Evolutionary conservation across 371 early-diverging fungal species (phyloP).

Genomic region (Thermomucor indicae-seudaticae): DNA sequence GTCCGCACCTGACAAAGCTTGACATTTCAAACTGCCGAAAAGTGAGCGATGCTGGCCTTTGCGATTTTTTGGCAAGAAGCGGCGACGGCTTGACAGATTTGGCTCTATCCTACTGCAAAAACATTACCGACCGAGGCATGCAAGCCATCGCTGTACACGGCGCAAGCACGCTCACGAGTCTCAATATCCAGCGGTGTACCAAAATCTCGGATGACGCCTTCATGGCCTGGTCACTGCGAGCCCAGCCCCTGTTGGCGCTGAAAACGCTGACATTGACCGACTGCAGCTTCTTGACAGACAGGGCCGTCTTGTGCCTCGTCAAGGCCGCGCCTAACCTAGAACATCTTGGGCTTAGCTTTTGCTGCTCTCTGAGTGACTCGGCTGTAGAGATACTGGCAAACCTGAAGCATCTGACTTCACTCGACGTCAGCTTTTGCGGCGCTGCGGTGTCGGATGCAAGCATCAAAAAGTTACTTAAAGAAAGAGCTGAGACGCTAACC

Average conservation of each 20-base stretch:
- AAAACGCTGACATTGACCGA: slow-evolving; percentile 62
- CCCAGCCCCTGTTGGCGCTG: slow-evolving; percentile 21
- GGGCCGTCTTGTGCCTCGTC: slow-evolving; percentile 53
- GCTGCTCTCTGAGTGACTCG: slow-evolving; percentile 73
- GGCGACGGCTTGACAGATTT: slow-evolving; percentile 33
- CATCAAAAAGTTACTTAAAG: slow-evolving; percentile 33
- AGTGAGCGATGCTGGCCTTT: slow-evolving; percentile 66
- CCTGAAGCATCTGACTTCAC: slow-evolving; percentile 40
- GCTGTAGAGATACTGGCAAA: slow-evolving; percentile 46
- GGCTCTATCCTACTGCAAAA: slow-evolving; percentile 75
- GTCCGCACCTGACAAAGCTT: slow-evolving; percentile 39
- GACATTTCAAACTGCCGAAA: slow-evolving; percentile 81
- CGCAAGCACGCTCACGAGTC: slow-evolving; percentile 26
- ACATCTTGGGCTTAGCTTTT: slow-evolving; percentile 66
- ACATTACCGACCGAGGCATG: slow-evolving; percentile 60
- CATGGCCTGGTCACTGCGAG: slow-evolving; percentile 32
- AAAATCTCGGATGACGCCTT: slow-evolving; percentile 71
- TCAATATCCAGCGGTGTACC: slow-evolving; percentile 80
- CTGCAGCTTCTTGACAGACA: slow-evolving; percentile 77
- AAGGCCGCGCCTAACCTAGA: slow-evolving; percentile 52
- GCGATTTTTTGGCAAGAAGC: slow-evolving; percentile 26
- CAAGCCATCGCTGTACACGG: slow-evolving; percentile 34
- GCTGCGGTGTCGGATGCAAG: slow-evolving; percentile 69
- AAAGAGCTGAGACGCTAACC: neutral
- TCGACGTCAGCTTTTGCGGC: slow-evolving; percentile 77